Conservation (phyloP, 768 basidiomycete genomes). For the Ephemerocybe angulata region DNA sequence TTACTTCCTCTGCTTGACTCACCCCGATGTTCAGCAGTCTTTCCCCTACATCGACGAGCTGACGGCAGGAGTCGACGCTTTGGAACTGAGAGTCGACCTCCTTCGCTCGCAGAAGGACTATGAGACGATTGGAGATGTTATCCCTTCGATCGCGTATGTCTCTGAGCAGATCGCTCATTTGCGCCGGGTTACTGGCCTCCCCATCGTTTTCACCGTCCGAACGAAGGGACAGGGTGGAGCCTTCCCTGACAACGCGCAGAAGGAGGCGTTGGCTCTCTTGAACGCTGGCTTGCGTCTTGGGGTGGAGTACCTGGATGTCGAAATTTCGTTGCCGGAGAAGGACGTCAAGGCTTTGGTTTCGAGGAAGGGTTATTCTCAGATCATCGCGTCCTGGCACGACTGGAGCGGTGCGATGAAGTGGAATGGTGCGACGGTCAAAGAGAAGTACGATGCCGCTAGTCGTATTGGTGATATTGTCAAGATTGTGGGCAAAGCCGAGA, state of each 20-base stretch:
- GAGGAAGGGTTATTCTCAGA: conserved; percentile 62
- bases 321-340: conserved; percentile 69
- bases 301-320: conserved; percentile 91
- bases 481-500: conserved; percentile 81
- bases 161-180: conserved; percentile 76
- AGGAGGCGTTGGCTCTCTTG: conserved; percentile 72
- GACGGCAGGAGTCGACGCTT: conserved; percentile 80
- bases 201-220: conserved; percentile 89
- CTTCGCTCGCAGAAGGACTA: conserved; percentile 51
- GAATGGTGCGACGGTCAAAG: conserved; percentile 61
- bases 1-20: conserved; percentile 91
- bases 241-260: conserved; percentile 75
- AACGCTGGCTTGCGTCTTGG: conserved; percentile 76
- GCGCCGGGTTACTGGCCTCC: conserved; percentile 72
- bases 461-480: conserved; percentile 86
- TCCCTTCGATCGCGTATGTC: conserved; percentile 72
- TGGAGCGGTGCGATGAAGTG: conserved; percentile 85
- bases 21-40: conserved; percentile 78
- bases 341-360: conserved; percentile 52
- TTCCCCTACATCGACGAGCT: conserved; percentile 68
- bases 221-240: conserved; percentile 87
- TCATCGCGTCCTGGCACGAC: conserved; percentile 95
- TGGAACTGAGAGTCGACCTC: conserved; percentile 93
- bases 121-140: conserved; percentile 45
- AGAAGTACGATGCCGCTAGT: conserved; percentile 65